Conservation (phyloP, 495 filamentous ascomycete species). For the Talaromyces ruber region DNA sequence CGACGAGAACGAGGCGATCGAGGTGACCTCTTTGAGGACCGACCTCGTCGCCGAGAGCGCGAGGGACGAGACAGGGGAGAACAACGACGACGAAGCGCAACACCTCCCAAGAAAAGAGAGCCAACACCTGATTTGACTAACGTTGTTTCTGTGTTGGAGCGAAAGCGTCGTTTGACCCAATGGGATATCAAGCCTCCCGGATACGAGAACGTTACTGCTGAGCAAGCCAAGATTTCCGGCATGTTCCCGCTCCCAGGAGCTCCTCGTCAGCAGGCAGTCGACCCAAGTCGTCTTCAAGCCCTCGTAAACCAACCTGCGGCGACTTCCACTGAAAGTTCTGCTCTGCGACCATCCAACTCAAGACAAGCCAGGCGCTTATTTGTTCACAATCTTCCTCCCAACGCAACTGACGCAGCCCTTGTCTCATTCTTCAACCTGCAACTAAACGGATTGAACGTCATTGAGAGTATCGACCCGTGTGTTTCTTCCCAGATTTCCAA, state of each 20-base stretch:
- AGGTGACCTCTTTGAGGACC: slow-evolving; percentile 57
- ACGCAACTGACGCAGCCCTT: slow-evolving; percentile 60
- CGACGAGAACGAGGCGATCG: slow-evolving; percentile 45
- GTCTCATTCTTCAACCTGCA: slow-evolving; percentile 91
- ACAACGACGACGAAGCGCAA: slow-evolving; percentile 67
- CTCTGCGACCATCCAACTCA: slow-evolving; percentile 85
- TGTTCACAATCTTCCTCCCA: slow-evolving; percentile 67
- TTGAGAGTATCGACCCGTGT: slow-evolving; percentile 77
- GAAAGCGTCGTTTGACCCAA: slow-evolving; percentile 87
- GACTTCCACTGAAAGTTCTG: slow-evolving; percentile 55
- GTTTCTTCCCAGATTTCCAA: slow-evolving; percentile 74
- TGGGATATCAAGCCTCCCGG: slow-evolving; percentile 99
- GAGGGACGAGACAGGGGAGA: slow-evolving; percentile 41
- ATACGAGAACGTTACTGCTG: slow-evolving; percentile 97
- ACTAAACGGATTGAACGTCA: slow-evolving; percentile 87
- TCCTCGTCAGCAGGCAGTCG: slow-evolving; percentile 92
- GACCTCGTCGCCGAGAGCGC: slow-evolving; percentile 46
- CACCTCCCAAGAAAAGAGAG: slow-evolving; percentile 84
- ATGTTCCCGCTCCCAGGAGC: slow-evolving; percentile 98
- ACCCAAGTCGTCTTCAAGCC: slow-evolving; percentile 86
- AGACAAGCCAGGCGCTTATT: slow-evolving; percentile 89
- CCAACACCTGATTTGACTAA: slow-evolving; percentile 93
- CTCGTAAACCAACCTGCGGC: slow-evolving; percentile 87
- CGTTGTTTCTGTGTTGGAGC: slow-evolving; percentile 63
- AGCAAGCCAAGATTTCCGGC: slow-evolving; percentile 95